These are phyloP conservation scores for Physaria fendleri DNA, from an alignment of 345 rosid genomes.

Conservation along the genomic window DNA sequence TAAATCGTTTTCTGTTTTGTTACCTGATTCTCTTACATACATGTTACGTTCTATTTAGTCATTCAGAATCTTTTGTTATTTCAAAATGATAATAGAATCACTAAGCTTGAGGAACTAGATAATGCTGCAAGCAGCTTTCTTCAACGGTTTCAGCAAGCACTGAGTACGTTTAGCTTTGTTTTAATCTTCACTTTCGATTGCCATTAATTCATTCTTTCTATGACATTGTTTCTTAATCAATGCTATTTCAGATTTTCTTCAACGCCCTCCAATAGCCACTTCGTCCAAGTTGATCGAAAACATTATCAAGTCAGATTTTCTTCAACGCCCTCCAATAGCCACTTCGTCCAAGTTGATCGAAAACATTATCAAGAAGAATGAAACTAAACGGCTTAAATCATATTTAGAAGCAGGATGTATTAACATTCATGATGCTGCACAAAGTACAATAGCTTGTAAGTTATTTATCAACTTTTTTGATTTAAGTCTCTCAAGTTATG, in stretches of 20 bases:
- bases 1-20: slow-evolving; percentile 13
- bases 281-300: slow-evolving; percentile 45
- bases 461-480: neutral
- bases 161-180: slow-evolving; percentile 32
- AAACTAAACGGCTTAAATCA: slow-evolving; percentile 51
- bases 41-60: neutral
- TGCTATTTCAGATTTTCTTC: slow-evolving; percentile 42
- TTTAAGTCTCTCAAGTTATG: neutral
- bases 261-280: slow-evolving; percentile 44
- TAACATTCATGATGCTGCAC: slow-evolving; percentile 36
- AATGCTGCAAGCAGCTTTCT: slow-evolving; percentile 40
- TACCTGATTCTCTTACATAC: neutral
- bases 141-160: slow-evolving; percentile 47
- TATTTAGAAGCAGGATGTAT: slow-evolving; percentile 56
- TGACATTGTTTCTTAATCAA: neutral
- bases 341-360: slow-evolving; percentile 41
- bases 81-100: slow-evolving; percentile 30
- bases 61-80: neutral
- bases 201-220: neutral
- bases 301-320: slow-evolving; percentile 44
- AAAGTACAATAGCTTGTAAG: slow-evolving; percentile 60
- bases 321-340: slow-evolving; percentile 47
- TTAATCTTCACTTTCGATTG: neutral
- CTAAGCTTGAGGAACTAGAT: slow-evolving; percentile 57
- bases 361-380: slow-evolving; percentile 49